Conservation (phyloP, 768 basidiomycete genomes). For the Podaxis carcinomalis region DNA sequence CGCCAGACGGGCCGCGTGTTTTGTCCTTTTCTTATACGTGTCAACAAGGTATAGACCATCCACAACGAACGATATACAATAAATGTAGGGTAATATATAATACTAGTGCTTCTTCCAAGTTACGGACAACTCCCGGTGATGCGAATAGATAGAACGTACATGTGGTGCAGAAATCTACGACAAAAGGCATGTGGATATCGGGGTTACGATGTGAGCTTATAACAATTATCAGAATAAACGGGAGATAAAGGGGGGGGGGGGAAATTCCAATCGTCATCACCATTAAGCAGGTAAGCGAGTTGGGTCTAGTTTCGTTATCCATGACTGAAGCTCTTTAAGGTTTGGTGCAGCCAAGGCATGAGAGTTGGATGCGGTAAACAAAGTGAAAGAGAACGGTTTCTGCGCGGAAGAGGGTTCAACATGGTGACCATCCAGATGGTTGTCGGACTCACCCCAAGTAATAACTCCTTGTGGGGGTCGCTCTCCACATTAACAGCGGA, state of each 20-base stretch:
- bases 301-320: constrained; percentile 83
- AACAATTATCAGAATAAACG: constrained; percentile 1
- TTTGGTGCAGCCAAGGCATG: constrained; percentile 83
- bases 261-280: constrained; percentile 2
- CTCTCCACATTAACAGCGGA: constrained; percentile 80
- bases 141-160: constrained; percentile 6
- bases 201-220: background rate
- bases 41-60: background rate
- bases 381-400: constrained; percentile 85
- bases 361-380: constrained; percentile 90
- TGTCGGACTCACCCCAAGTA: constrained; percentile 68
- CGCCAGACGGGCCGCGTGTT: background rate
- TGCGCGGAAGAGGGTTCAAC: constrained; percentile 24
- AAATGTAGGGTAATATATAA: constrained; percentile 5
- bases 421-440: background rate
- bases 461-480: constrained; percentile 81
- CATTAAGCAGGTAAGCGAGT: constrained; percentile 49
- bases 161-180: constrained; percentile 9
- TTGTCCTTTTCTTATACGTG: background rate
- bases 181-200: background rate
- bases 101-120: background rate
- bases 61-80: constrained; percentile 5
- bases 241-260: background rate
- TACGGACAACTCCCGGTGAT: background rate
- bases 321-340: constrained; percentile 78